Base-by-base conservation (phyloP, 1,139 yeast species). In the Zygoascus sp. region DNA sequence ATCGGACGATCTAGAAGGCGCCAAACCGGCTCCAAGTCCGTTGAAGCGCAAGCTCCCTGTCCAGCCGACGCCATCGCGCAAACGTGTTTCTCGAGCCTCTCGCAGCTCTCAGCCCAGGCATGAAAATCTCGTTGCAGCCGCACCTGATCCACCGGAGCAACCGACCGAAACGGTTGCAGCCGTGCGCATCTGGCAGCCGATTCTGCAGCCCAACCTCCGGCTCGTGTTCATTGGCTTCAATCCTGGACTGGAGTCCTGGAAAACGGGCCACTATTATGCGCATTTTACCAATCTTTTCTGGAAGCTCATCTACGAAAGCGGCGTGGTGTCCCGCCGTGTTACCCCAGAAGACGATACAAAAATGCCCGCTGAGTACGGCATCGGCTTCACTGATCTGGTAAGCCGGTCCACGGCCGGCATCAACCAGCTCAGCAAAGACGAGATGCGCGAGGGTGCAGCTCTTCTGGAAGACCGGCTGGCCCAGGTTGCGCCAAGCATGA, bases 371-470 rank as follows among this genome's bases (percentile, higher is more conserved):
- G 63, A 68, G 28, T 77, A 70, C 57, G 64, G 70, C 5, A 73
- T 83, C 4, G 95, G 94, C 0, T 83, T 84, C 61, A 81, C 90
- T 0, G 92, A 85, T 57, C 67, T 84, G 48, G 85, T 83, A 2
- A 65, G 76, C 16, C 64, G 94, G 40, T 81, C 88, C 32, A 83
- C 92, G 0, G 69, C 70, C 40, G 73, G 79, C 7, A 81, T 83
- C 1, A 73, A 70, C 20, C 85, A 83, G 52, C 68, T 84, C 17
- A 62, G 75, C 0, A 51, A 53, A 22, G 51, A 56, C 10, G 95
- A 84, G 58, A 80, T 82, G 73, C 57, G 69, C 17, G 68, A 64
- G 1, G 81, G 79, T 43, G 85, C 80, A 0, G 80, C 81, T 0
- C 57, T 76, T 35, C 64, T 85, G 23, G 63, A 81, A 15, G 54